A percentile compares a stretch with the other conserved stretches of the same genome.
Evolutionary conservation across 164 flowering plant genomes (phyloP).

Genomic region (Sextonia rubra): DNA sequence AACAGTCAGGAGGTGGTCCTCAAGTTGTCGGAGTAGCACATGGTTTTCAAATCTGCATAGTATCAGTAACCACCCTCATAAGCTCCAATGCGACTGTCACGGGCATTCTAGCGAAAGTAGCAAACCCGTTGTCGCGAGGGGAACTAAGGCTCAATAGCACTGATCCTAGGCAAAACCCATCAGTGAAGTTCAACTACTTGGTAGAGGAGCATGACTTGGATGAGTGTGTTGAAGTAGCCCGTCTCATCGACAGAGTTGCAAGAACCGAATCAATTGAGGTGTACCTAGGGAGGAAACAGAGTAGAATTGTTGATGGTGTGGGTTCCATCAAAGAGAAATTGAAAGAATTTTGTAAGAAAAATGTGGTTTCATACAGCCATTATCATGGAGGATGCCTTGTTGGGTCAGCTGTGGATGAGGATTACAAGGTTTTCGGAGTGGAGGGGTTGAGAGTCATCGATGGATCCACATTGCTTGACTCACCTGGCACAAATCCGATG

Average conservation of each 20-base stretch:
- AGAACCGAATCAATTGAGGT: constrained; percentile 17
- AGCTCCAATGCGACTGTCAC: constrained; percentile 22
- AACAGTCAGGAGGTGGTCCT: constrained; percentile 21
- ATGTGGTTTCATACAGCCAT: constrained; percentile 32
- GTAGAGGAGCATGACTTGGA: constrained; percentile 23
- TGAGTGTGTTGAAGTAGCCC: constrained; percentile 19
- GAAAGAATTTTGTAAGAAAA: constrained; percentile 26
- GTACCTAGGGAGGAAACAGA: constrained; percentile 16
- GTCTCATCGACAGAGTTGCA: constrained; percentile 20
- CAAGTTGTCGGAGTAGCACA: constrained; percentile 31
- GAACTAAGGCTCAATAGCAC: constrained; percentile 19
- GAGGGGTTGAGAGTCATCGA: constrained; percentile 36
- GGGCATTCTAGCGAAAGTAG: constrained; percentile 22
- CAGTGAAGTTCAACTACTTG: constrained; percentile 35
- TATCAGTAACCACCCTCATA: constrained; percentile 20
- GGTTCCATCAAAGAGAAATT: constrained; percentile 14
- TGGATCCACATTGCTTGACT: constrained; percentile 35
- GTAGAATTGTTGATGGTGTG: background rate
- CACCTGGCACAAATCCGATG: constrained; percentile 47
- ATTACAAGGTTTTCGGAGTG: constrained; percentile 33
- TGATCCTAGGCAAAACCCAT: constrained; percentile 33
- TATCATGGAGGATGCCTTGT: constrained; percentile 42
- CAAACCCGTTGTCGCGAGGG: constrained; percentile 30
- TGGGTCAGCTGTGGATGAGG: constrained; percentile 34
- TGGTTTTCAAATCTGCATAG: constrained; percentile 20